Evolutionary conservation across 2,329 filamentous ascomycete species (phyloP), one percentile per base, ranked within the genome.

Genomic region (Gnomoniopsis smithogilvyi): DNA sequence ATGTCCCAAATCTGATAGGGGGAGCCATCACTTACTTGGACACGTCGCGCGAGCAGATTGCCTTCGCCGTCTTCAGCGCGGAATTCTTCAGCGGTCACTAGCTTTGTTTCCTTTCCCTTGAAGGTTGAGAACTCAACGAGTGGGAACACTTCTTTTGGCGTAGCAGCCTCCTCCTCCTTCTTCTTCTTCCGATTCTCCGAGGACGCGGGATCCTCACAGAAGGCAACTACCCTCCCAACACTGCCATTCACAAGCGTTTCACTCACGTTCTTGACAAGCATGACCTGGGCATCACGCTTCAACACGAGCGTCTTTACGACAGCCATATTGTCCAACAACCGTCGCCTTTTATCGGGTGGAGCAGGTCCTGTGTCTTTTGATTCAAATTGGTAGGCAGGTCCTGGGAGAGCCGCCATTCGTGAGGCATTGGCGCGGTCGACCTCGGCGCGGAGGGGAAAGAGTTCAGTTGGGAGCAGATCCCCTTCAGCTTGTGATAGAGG

Each of bases 191-290:
- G 26, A 4, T 41, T 51, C 10, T 30, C 10, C 19, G 45, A 33
- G 11, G 22, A 26, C 8, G 30, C 22, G 6, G 52, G 30, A 8
- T 50, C 34, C 12, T 30, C 15, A 15, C 19, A 48, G 15, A 92
- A 91, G 11, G 81, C 85, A n/a, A 87, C 78, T n/a, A 92, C 84
- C 61, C 83, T 85, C 15, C 89, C 89, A 19, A 91, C 76, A 1
- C 87, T 90, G 6, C 89, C 89, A 67, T 92, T 92, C 62, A 91
- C 89, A 1, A 91, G 79, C 0, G 79, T 83, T 46, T 90, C 87
- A 67, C 91, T 88, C 72, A 91, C 86, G 65, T 92, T 92, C 69
- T 91, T 91, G 73, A 91, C 90, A 15, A 92, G 76, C 89, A 92
- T 91, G 54, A 92, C 89, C 68, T 91, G 89, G 0, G 88, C 85